Evolutionary conservation across 176 grass and related monocot genomes (phyloP).

Genomic region (Puccinellia tenuiflora): DNA sequence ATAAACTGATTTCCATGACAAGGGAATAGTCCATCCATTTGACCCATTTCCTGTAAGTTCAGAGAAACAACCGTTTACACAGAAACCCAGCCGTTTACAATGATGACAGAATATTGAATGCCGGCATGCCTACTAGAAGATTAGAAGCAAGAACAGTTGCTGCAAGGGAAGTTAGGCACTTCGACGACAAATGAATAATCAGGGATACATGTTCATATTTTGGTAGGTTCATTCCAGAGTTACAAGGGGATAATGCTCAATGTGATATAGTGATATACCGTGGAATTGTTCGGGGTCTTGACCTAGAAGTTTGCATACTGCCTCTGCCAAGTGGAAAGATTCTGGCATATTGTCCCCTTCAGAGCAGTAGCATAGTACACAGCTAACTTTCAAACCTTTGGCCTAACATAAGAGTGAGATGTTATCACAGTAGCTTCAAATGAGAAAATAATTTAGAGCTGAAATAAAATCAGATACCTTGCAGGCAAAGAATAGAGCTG

Average conservation of each 20-base stretch:
- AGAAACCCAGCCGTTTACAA: constrained; percentile 6
- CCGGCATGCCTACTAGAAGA: not conserved
- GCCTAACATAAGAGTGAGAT: constrained; percentile 37
- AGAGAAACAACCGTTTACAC: not conserved
- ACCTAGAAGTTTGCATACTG: constrained; percentile 62
- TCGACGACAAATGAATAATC: not conserved
- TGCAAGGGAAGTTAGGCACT: not conserved
- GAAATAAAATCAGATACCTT: constrained; percentile 54
- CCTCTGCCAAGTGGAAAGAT: constrained; percentile 76
- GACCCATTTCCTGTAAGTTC: constrained; percentile 47
- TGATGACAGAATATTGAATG: constrained; percentile 2
- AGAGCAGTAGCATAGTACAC: constrained; percentile 87
- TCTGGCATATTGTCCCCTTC: constrained; percentile 96
- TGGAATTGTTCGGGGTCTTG: constrained; percentile 54
- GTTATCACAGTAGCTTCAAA: constrained; percentile 1
- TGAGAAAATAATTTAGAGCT: not conserved
- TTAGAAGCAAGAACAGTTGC: not conserved
- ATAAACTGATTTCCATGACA: constrained; percentile 93
- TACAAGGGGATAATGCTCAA: not conserved
- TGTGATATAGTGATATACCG: constrained; percentile 39
- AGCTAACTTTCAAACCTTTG: constrained; percentile 80
- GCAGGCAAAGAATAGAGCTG: constrained; percentile 59
- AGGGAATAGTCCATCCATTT: constrained; percentile 71
- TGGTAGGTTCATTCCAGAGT: not conserved
- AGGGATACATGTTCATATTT: not conserved